These are phyloP conservation scores for Sanghuangporus sanghuang DNA, from an alignment of 1,284 basidiomycete genomes.

Conservation along the genomic window DNA sequence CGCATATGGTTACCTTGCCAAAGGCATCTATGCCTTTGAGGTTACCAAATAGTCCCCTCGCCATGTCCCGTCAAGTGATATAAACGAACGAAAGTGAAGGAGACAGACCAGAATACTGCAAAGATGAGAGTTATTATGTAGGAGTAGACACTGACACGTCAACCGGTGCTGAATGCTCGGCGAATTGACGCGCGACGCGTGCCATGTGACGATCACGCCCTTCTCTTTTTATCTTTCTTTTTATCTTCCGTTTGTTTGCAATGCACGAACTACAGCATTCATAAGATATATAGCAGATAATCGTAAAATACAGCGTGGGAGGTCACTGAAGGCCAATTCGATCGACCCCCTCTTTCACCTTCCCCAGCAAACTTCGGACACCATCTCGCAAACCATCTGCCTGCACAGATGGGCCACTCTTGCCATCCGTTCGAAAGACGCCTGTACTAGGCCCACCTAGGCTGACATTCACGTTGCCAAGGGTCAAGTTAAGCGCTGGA, in stretches of 20 bases:
- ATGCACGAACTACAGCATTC: neutral
- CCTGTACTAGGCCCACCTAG: slow-evolving; percentile 84
- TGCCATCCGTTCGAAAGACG: slow-evolving; percentile 74
- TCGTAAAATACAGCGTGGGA: neutral
- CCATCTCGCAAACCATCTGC: slow-evolving; percentile 82
- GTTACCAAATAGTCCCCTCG: slow-evolving; percentile 59
- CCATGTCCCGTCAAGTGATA: slow-evolving; percentile 41
- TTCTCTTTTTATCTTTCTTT: neutral
- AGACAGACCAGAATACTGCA: neutral
- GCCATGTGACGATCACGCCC: neutral
- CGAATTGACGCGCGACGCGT: slow-evolving; percentile 2
- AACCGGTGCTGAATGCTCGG: neutral
- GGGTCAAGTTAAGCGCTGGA: slow-evolving; percentile 79
- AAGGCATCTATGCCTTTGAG: slow-evolving; percentile 94
- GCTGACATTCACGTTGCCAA: slow-evolving; percentile 87
- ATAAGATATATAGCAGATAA: neutral
- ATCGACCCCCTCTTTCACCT: slow-evolving; percentile 86
- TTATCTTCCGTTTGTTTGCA: neutral
- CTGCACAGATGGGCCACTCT: slow-evolving; percentile 65
- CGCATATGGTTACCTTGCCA: slow-evolving; percentile 71
- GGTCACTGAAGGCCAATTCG: slow-evolving; percentile 40
- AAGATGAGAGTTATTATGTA: neutral
- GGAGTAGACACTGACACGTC: slow-evolving; percentile 1
- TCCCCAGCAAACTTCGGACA: slow-evolving; percentile 80
- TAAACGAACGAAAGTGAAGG: slow-evolving; percentile 23